Evolutionary conservation across 495 filamentous ascomycete genomes (phyloP).

Genomic region (Lasiosphaeria ovina): DNA sequence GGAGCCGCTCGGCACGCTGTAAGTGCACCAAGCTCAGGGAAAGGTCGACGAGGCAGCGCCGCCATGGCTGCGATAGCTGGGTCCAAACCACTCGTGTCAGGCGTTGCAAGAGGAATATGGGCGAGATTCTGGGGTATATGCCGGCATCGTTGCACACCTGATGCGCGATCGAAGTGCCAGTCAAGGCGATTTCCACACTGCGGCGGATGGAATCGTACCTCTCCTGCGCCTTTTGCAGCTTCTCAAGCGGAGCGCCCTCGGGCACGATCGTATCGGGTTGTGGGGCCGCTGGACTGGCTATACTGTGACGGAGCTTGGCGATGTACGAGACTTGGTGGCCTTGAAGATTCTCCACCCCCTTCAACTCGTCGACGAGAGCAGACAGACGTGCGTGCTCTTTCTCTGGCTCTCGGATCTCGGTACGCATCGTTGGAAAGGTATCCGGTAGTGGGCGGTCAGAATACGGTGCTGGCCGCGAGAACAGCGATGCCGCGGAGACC

Average conservation of each 20-base stretch:
- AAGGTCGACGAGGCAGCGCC: conserved; percentile 33
- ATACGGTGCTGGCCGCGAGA: neutral
- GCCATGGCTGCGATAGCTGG: conserved; percentile 32
- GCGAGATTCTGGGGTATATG: conserved; percentile 32
- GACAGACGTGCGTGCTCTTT: conserved; percentile 3
- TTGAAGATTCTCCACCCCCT: neutral
- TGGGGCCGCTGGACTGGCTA: neutral
- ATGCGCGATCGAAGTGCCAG: conserved; percentile 5
- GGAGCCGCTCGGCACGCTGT: conserved; percentile 40
- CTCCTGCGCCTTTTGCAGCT: neutral
- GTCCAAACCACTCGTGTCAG: conserved; percentile 28
- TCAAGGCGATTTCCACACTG: neutral
- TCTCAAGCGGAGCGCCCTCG: neutral
- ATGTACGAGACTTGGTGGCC: conserved; percentile 11
- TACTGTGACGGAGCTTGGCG: conserved; percentile 8
- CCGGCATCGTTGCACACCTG: conserved; percentile 7
- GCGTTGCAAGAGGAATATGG: conserved; percentile 36
- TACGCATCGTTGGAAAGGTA: neutral
- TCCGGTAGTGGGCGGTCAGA: neutral
- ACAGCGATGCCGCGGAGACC: conserved; percentile 4
- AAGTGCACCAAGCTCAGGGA: conserved; percentile 33
- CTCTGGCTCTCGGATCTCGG: neutral
- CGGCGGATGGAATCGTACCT: neutral
- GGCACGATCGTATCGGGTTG: neutral
- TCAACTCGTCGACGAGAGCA: conserved; percentile 6